These are phyloP conservation scores for Chrysochromulina parva DNA, from an alignment of 78 protist genomes.

Conservation along the genomic window DNA sequence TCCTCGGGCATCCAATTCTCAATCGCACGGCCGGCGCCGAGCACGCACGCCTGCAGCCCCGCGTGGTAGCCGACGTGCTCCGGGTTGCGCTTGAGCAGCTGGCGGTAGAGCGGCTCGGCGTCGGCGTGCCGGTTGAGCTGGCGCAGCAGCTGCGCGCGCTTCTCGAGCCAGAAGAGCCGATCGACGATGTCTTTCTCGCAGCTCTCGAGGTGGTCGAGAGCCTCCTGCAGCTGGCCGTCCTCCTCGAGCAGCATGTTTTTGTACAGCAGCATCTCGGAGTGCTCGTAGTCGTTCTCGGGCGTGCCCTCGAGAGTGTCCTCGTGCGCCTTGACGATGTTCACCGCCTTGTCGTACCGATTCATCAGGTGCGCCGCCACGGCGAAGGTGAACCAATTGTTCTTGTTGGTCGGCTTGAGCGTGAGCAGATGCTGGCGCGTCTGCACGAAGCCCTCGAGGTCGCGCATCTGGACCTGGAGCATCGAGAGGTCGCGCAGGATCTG, in stretches of 20 bases:
- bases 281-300: slow-evolving; percentile 35
- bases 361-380: slow-evolving; percentile 73
- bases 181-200: background rate
- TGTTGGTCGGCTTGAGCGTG: slow-evolving; percentile 53
- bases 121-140: background rate
- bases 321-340: slow-evolving; percentile 54
- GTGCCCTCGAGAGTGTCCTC: slow-evolving; percentile 38
- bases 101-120: background rate
- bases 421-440: slow-evolving; percentile 77
- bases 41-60: slow-evolving; percentile 34
- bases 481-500: slow-evolving; percentile 77
- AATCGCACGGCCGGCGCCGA: too few relatives aligned
- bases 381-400: slow-evolving; percentile 78
- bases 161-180: background rate
- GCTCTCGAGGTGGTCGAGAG: background rate
- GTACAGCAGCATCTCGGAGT: slow-evolving; percentile 58
- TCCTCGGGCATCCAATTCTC: background rate
- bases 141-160: slow-evolving; percentile 21
- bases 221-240: background rate
- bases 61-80: slow-evolving; percentile 52
- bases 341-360: slow-evolving; percentile 55
- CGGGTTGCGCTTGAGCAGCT: slow-evolving; percentile 58
- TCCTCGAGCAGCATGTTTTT: background rate
- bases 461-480: slow-evolving; percentile 73
- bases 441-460: slow-evolving; percentile 75